Evolutionary conservation across 2,329 filamentous ascomycete genomes (phyloP).

Genomic region (Kalmusia sp.): DNA sequence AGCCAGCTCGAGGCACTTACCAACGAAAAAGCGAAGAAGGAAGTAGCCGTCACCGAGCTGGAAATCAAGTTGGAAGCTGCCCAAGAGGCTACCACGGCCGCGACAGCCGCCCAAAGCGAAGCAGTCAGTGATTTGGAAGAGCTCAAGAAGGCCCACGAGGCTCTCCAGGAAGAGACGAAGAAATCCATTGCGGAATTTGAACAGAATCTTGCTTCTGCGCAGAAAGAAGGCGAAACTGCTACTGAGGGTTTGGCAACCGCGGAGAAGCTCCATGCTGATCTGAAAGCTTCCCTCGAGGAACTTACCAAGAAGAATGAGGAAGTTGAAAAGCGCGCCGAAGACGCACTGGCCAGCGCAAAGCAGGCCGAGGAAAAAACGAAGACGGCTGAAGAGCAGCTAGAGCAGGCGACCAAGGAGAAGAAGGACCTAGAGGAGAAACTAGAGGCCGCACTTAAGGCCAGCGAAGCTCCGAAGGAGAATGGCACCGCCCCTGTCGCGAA

Average conservation of each 20-base stretch:
- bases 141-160: not conserved
- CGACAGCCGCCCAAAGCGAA: not conserved
- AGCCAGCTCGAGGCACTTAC: constrained; percentile 16
- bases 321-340: no score
- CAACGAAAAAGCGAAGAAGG: constrained; percentile 21
- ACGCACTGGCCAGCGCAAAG: no score
- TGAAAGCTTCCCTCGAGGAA: no score
- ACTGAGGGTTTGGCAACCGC: not conserved
- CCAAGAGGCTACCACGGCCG: constrained; percentile 16
- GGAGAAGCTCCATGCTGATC: not conserved
- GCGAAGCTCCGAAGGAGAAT: no score
- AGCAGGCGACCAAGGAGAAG: no score
- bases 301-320: no score
- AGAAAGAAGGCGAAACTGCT: not conserved
- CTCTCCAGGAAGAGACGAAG: not conserved
- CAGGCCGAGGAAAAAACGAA: no score
- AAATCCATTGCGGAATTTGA: not conserved
- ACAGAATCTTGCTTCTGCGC: not conserved
- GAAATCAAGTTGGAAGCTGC: constrained; percentile 27
- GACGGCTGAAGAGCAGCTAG: no score
- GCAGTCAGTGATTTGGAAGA: not conserved
- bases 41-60: constrained; percentile 16
- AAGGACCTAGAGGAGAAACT: no score
- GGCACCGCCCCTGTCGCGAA: no score
- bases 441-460: no score